Evolutionary conservation across 1,284 basidiomycete genomes (phyloP), one percentile per base, ranked within the genome.

Genomic region (Leccinum variabile): DNA sequence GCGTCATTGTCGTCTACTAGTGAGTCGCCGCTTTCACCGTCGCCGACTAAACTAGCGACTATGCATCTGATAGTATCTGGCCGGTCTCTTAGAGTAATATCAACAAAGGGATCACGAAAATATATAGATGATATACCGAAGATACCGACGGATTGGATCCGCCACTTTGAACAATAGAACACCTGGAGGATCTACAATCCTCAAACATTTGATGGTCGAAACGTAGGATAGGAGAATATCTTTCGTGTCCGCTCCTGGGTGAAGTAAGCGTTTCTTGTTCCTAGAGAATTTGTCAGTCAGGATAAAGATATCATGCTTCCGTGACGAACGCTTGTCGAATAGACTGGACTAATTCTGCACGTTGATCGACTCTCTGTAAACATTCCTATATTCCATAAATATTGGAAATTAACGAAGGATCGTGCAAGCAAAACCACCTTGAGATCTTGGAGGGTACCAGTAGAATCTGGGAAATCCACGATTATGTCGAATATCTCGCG

Each of bases 401-500:
- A 56, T 5, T 32, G 33, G 49, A 32, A 22, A 62, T 30, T 14
- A 22, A 60, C 39, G 55, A 22, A 46, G 44, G 9, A 44, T 59
- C 14, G 18, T 58, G 39, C 8, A 46, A 25, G 58, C n/a, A 18
- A 60, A 60, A 30, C n/a, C 66, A 92, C 90, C 76, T 87, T 90
- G 33, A 99, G 81, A 74, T 99, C 97, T 62, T 91, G 82, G n/a
- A 99, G 78, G 1, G 95, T 95, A 1, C 89, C 85, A 64, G 81
- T 81, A 0, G 96, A 97, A 62, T 95, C 91, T 0, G 97, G 96
- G 68, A 88, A 97, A 69, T 95, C 92, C 55, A 97, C 88, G 62
- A 99, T 96, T 62, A 99, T 97, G 67, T 97, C 94, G 70, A 97
- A 98, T 18, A 99, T 89, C 76, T 98, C 94, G 57, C 81, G 82